A percentile compares a stretch with the other conserved stretches of the same genome.
These are phyloP conservation scores for Colletotrichum orbiculare DNA, from an alignment of 2,329 filamentous ascomycete genomes.

Conservation along the genomic window DNA sequence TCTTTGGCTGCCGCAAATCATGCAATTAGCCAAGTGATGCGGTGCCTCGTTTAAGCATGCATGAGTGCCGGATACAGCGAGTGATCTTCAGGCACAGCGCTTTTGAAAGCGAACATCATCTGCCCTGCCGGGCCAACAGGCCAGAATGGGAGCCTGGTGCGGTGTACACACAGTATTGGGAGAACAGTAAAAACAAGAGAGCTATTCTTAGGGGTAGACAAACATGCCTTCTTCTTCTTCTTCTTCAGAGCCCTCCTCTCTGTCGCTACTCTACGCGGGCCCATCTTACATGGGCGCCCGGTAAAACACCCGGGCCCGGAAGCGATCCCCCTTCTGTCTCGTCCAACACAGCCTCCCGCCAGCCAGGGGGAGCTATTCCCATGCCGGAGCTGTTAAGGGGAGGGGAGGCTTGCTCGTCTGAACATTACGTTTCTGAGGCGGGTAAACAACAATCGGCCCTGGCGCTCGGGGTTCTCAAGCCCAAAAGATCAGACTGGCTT, in stretches of 20 bases:
- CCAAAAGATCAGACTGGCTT: no score
- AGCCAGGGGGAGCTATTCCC: background rate
- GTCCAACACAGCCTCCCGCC: slow-evolving; percentile 11
- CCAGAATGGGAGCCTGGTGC: background rate
- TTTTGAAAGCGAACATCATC: background rate
- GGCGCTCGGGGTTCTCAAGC: no score
- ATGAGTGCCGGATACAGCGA: background rate
- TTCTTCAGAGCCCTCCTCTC: no score
- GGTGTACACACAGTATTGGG: background rate
- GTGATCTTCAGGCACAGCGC: slow-evolving; percentile 15
- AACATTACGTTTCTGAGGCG: no score
- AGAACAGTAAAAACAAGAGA: slow-evolving; percentile 2
- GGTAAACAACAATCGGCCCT: no score
- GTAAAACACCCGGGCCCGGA: background rate
- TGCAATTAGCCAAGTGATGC: background rate
- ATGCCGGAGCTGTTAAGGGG: no score
- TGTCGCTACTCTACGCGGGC: background rate
- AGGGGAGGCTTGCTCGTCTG: no score
- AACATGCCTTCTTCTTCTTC: background rate
- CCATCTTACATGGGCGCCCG: slow-evolving; percentile 13
- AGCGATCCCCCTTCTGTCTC: background rate
- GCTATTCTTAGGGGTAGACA: slow-evolving; percentile 20
- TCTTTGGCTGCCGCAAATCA: background rate
- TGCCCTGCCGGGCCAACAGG: slow-evolving; percentile 9
- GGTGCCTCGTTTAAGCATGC: background rate